These are phyloP conservation scores for Nakazawaea laoshanensis DNA, from an alignment of 805 yeast species.

Conservation along the genomic window DNA sequence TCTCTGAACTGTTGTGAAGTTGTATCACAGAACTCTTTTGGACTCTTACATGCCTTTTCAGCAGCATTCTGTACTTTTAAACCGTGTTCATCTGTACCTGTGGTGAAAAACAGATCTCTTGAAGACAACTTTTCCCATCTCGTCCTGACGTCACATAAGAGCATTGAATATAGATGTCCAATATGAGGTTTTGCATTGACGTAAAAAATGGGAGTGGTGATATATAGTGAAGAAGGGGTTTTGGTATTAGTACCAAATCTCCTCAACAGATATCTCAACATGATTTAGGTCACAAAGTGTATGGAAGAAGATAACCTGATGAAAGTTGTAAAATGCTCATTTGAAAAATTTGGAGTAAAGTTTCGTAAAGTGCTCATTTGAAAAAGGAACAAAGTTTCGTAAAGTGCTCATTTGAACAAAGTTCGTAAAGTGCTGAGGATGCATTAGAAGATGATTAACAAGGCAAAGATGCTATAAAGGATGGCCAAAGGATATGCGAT, in stretches of 20 bases:
- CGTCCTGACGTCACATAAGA: conserved; percentile 68
- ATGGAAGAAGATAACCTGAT: too few relatives aligned
- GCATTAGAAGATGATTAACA: conserved; percentile 83
- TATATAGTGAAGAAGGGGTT: conserved; percentile 23
- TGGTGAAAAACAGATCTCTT: conserved; percentile 47
- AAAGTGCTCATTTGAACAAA: too few relatives aligned
- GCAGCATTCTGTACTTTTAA: conserved; percentile 89
- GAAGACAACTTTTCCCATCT: conserved; percentile 57
- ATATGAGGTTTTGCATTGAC: conserved; percentile 94
- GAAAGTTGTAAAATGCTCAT: too few relatives aligned
- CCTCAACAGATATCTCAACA: too few relatives aligned
- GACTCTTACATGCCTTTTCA: conserved; percentile 33
- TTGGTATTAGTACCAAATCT: too few relatives aligned
- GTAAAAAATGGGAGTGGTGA: conserved; percentile 91
- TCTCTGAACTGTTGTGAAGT: conserved; percentile 55
- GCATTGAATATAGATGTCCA: conserved; percentile 87
- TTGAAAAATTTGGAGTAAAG: too few relatives aligned
- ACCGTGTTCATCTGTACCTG: conserved; percentile 98
- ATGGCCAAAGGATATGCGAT: conserved; percentile 90
- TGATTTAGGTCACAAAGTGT: too few relatives aligned
- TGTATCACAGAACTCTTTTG: conserved; percentile 66
- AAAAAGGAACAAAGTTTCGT: too few relatives aligned
- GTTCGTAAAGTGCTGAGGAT: too few relatives aligned
- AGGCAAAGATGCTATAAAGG: conserved; percentile 89
- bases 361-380: too few relatives aligned